Evolutionary conservation across 2,329 filamentous ascomycete genomes (phyloP).

Genomic region (Cordyceps cicadae): DNA sequence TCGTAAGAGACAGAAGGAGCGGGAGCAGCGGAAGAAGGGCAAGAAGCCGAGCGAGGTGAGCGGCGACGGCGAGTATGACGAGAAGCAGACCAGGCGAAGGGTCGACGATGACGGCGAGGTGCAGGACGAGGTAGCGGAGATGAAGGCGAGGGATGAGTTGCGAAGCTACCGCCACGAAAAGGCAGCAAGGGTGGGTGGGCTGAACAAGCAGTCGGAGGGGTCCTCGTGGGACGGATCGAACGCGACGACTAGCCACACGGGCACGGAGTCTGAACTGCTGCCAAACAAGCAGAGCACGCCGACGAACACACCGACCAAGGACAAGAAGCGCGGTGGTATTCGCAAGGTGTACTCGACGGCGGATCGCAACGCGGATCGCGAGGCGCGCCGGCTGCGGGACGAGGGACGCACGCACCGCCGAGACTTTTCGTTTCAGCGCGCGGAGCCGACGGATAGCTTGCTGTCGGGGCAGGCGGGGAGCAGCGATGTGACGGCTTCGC

Average conservation of each 20-base stretch:
- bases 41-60: slow-evolving; percentile 17
- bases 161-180: slow-evolving; percentile 80
- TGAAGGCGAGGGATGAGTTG: slow-evolving; percentile 58
- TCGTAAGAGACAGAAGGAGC: slow-evolving; percentile 35
- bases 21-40: slow-evolving; percentile 17
- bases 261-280: slow-evolving; percentile 51
- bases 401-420: slow-evolving; percentile 39
- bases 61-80: slow-evolving; percentile 18
- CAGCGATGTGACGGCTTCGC: slow-evolving; percentile 24
- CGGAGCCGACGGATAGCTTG: slow-evolving; percentile 27
- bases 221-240: slow-evolving; percentile 69
- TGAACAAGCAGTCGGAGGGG: slow-evolving; percentile 76
- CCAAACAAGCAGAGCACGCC: slow-evolving; percentile 47
- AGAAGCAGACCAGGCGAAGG: slow-evolving; percentile 26
- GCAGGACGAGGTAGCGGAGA: slow-evolving; percentile 57
- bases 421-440: slow-evolving; percentile 47
- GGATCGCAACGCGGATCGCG: slow-evolving; percentile 47
- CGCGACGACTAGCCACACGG: slow-evolving; percentile 58
- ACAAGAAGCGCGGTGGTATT: slow-evolving; percentile 33
- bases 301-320: slow-evolving; percentile 43
- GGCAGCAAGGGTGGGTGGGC: slow-evolving; percentile 75
- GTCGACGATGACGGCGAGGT: slow-evolving; percentile 49
- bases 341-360: slow-evolving; percentile 55
- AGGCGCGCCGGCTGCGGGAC: slow-evolving; percentile 35
- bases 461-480: slow-evolving; percentile 10